A percentile compares a stretch with the other conserved stretches of the same genome.
Evolutionary conservation across 768 basidiomycete genomes (phyloP).

Genomic region (Amanita exitialis): DNA sequence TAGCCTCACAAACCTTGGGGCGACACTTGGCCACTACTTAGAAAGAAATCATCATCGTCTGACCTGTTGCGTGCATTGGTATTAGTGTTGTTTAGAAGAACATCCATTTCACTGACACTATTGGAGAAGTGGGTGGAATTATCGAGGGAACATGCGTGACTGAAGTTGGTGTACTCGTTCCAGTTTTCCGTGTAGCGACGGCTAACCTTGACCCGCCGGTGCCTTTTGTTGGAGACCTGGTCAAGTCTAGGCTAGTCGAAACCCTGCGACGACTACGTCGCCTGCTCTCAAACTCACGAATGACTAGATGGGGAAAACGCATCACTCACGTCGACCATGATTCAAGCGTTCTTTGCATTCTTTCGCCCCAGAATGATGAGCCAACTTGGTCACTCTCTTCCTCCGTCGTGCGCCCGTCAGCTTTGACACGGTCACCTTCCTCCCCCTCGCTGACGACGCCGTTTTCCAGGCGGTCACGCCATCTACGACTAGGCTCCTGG

Average conservation of each 20-base stretch:
- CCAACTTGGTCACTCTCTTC: slow-evolving; percentile 31
- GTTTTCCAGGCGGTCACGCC: slow-evolving; percentile 14
- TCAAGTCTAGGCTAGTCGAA: slow-evolving; percentile 1
- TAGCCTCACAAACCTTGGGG: slow-evolving; percentile 42
- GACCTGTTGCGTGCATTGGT: not conserved
- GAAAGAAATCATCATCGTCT: slow-evolving; percentile 48
- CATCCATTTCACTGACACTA: not conserved
- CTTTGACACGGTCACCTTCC: slow-evolving; percentile 14
- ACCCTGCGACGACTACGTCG: not conserved
- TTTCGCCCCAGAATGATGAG: slow-evolving; percentile 28
- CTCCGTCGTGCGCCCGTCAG: slow-evolving; percentile 30
- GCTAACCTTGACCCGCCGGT: not conserved
- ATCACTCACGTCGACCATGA: slow-evolving; percentile 31
- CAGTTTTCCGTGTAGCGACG: not conserved
- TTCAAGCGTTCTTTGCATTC: slow-evolving; percentile 32
- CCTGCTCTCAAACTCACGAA: slow-evolving; percentile 8
- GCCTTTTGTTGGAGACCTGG: not conserved
- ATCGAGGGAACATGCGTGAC: not conserved
- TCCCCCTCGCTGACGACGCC: slow-evolving; percentile 32
- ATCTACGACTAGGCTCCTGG: slow-evolving; percentile 12
- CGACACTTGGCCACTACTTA: slow-evolving; percentile 73
- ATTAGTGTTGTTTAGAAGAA: not conserved
- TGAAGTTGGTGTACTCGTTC: not conserved
- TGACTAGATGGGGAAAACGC: not conserved
- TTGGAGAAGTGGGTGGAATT: slow-evolving; percentile 1